Evolutionary conservation across 345 rosid genomes (phyloP), one percentile per base, ranked within the genome.

Genomic region (Eucalyptus polyanthemos): DNA sequence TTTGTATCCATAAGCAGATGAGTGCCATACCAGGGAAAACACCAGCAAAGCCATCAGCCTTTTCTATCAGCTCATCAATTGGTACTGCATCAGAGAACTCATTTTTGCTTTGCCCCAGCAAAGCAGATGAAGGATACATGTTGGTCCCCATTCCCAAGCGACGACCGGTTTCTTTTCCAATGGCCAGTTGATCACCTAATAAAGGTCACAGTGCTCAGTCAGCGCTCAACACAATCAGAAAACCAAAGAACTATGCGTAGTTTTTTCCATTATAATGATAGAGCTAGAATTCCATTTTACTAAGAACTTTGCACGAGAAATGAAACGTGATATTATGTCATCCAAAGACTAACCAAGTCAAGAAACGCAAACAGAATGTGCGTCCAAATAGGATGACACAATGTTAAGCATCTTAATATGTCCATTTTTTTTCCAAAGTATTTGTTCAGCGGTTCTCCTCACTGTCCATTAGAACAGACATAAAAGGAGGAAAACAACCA

Each of bases 31-130:
- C 99, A 87, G 99, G 99, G 91, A 98, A 98, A 88, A 98, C 99
- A 40, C 99, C 99, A 91, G 99, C 99, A 93, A 98, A 98, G 31
- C 99, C 99, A 95, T 98, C 99, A 45, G 99, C 99, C 90, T 97
- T 97, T 90, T 98, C 99, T 58, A 98, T 98, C 90, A 98, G 95
- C 92, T 98, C 99, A 92, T 98, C 99, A 42, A 97, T 86, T 6
- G 98, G 99, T 89, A 97, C 92, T 85, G 97, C 95, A 89, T 87
- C 97, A 50, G 95, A 95, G 27, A 97, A 95, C 92, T 95, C 98
- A 89, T 96, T 98, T 92, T 97, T 97, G 93, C 93, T 91, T 89
- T 98, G 98, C 86, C 99, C 99, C 69, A 98, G 95, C 92, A 98
- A 92, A 88, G 99, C 96, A 89, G 99, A 97, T 40, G 99, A 94